Evolutionary conservation across 257 asterid genomes (phyloP), one percentile per base, ranked within the genome.

Genomic region (Prunella vulgaris): DNA sequence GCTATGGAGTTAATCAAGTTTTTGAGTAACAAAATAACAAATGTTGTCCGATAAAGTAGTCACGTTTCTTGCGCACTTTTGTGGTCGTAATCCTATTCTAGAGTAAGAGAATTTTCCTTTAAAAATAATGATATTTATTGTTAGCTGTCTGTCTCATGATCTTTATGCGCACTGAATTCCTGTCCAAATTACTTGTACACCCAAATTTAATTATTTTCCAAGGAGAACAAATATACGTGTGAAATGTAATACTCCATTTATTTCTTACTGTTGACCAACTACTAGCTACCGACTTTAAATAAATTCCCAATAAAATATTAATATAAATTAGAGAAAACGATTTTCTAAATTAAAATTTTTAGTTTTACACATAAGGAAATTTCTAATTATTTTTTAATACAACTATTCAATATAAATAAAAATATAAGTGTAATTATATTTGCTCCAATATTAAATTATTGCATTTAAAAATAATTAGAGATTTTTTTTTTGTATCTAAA

Each of bases 211-310:
- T 18, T 5, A 17, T 18, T 48, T 22, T 56, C n/a, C 60, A 56
- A 12, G 37, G 20, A 56, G 4, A 24, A 24, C 32, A 54, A 54
- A 5, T 22, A 38, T 38, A 64, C 24, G 38, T 40, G 42, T 64
- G 28, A 66, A 66, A 30, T n/a, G 30, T 2, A 48, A 32, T 49
- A 51, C 24, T 52, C 22, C 54, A 22, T 3, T 14, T 12, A 7
- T 21, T 44, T 44, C n/a, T 22, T 56, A 8, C 58, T 49, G 60
- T 66, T 69, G 74, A 69, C 74, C 67, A 42, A 58, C 74, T 17
- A 56, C 57, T 25, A 14, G 7, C 61, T 54, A 22, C 30, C 60
- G 7, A 53, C 60, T 53, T n/a, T 24, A 18, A 52, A 52, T 35
- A 4, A 32, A 4, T 25, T 1, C 1, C 1, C 28, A 25, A 25